Evolutionary conservation across 805 yeast genomes (phyloP), one percentile per base, ranked within the genome.

Genomic region (Suhomyces faveliae): DNA sequence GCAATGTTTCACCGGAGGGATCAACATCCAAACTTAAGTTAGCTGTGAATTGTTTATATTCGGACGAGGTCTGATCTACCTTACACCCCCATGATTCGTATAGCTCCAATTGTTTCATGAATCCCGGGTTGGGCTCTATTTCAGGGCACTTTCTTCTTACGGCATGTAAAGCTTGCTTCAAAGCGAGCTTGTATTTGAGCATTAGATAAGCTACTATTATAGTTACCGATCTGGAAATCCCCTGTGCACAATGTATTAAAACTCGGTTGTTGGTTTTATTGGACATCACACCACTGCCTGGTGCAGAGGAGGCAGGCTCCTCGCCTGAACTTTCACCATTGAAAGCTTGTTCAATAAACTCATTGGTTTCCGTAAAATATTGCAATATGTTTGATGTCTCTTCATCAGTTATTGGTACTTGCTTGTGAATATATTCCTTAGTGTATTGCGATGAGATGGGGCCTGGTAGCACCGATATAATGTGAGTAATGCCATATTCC

Each of bases 391-490:
- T 83, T 20, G 83, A 79, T 1, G 77, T 74, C 38, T 78, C 82
- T 47, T 81, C 83, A 62, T 94, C 99, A 51, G 88, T 84, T 6
- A 92, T 68, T 6, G 81, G 79, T 24, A 92, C 76, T 52, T 84
- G 88, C 37, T 79, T 72, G 52, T 78, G 76, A 7, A 63, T 69
- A 57, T 84, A 86, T 3, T 60, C 66, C 12, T 63, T 58, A 11
- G 72, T 64, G 53, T 83, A 78, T 44, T 66, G 65, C 5, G 70
- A 65, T 2, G 91, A 86, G 10, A 87, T 69, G 10, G 73, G 74
- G 11, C 89, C 89, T 41, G 81, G 80, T 17, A 89, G 67, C 0
- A 85, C 77, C 0, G 96, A 84, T 19, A 92, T 63, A 9, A 94
- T 79, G 60, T 86, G 89, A 0, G 89, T 78, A 38, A 94, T 83